Evolutionary conservation across 2,329 filamentous ascomycete genomes (phyloP).

Genomic region (Penicillium sp.): DNA sequence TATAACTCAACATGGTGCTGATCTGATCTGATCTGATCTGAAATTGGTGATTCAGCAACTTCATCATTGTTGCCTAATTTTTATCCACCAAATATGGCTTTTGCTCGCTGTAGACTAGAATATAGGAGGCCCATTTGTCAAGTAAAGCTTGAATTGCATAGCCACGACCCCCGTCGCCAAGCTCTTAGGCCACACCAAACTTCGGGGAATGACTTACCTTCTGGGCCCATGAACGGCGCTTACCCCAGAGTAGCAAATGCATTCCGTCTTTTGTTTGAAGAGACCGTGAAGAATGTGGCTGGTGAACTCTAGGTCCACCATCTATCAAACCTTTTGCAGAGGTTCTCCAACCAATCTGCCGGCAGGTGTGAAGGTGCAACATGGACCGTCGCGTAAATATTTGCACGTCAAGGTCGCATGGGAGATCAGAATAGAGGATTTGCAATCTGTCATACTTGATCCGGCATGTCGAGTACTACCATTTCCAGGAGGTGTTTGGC

Average conservation of each 20-base stretch:
- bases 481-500: conserved; percentile 1
- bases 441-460: conserved; percentile 4
- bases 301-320: not conserved
- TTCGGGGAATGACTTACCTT: not conserved
- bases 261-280: not conserved
- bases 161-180: not conserved
- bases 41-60: not conserved
- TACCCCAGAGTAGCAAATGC: not conserved
- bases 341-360: not conserved
- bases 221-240: not conserved
- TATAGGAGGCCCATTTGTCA: not conserved
- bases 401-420: not conserved
- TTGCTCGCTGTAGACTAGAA: not conserved
- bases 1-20: not conserved
- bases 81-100: not conserved
- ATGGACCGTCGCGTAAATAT: not conserved
- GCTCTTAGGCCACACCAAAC: not conserved
- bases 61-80: not conserved
- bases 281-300: not conserved
- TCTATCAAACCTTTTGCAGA: not conserved
- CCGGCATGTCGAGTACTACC: conserved; percentile 6
- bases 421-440: not conserved
- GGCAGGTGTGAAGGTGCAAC: conserved; percentile 4
- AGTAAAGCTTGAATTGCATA: not conserved
- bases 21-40: not conserved